Conservation (phyloP, 352 stramenopile genomes). For the Pythium insidiosum region DNA sequence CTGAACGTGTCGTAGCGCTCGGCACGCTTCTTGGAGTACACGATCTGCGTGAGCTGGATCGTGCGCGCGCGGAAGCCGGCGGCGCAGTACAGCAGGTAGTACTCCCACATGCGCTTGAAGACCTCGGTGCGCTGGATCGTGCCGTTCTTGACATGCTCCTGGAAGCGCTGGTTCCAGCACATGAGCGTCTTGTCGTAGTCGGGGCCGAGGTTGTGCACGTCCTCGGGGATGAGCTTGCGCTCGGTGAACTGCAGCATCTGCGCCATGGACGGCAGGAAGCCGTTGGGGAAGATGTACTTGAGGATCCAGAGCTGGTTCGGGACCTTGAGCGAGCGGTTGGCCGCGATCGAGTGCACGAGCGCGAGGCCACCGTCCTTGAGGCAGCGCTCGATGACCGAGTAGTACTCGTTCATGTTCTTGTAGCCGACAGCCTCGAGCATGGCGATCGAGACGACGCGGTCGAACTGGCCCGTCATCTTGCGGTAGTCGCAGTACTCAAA, state of each 20-base stretch:
- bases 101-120: constrained; percentile 87
- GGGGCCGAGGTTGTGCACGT: constrained; percentile 79
- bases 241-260: constrained; percentile 73
- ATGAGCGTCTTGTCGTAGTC: constrained; percentile 90
- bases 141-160: constrained; percentile 68
- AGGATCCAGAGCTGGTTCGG: constrained; percentile 83
- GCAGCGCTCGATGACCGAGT: constrained; percentile 69
- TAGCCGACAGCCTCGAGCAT: constrained; percentile 88
- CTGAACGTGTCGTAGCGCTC: constrained; percentile 76
- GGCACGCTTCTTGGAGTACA: constrained; percentile 80
- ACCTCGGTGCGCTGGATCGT: constrained; percentile 72
- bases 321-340: constrained; percentile 80
- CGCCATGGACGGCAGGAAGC: constrained; percentile 71
- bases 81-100: constrained; percentile 87
- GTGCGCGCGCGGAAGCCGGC: constrained; percentile 84
- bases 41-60: constrained; percentile 77
- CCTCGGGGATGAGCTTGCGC: constrained; percentile 73
- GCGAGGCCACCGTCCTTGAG: constrained; percentile 72
- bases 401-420: constrained; percentile 87
- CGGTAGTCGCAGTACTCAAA: constrained; percentile 90
- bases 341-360: constrained; percentile 77
- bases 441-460: constrained; percentile 83
- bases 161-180: constrained; percentile 84
- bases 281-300: constrained; percentile 90
- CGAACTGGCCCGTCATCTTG: constrained; percentile 82